Evolutionary conservation across 192 early-diverging fungal species (phyloP), one percentile per base, ranked within the genome.

Genomic region (Coemansia sp.): DNA sequence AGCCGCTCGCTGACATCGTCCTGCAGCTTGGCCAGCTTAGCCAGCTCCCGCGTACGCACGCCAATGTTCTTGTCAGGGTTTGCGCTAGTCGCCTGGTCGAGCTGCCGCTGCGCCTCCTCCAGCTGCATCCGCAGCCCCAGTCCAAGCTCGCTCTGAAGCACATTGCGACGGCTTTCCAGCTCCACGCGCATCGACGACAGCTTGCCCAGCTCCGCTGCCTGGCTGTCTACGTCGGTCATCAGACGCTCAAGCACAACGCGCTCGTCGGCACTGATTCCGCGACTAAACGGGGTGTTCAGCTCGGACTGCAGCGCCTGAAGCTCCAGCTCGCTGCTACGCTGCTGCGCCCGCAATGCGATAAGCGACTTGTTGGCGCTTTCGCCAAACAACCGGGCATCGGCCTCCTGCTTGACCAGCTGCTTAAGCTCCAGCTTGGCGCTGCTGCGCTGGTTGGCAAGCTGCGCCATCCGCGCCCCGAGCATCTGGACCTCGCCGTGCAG

Each of bases 161-260:
- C 82, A 48, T 86, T 89, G 42, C 91, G 92, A 7, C 85, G 80
- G 11, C 84, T 75, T 62, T 93, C 93, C 36, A 91, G 69, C 88
- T 92, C 83, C 0, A 65, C 76, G 28, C 90, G 77, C 42, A 64
- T 59, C 16, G 76, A 68, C 5, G 87, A 80, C 55, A 87, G 69
- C 49, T 83, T 83, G 5, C 71, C 75, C 48, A 93, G 77, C 32
- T 85, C 66, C 32, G 80, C 77, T 22, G 88, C 80, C 55, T 92
- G 64, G 22, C 73, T 62, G 31, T 90, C 89, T 36, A 87, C 69
- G 18, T 86, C 76, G 2, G 56, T 36, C 20, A 67, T 79, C 8
- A 93, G 67, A 7, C 83, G 69, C 36, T 75, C 72, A 14, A 92
- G 75, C 28, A 70, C 36, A 7, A 18, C 28, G 45, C 87, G 85